Percentiles rank a stretch among this genome's conserved stretches.
Evolutionary conservation across 2,329 filamentous ascomycete genomes (phyloP).

Genomic region (Fusarium camptoceras): DNA sequence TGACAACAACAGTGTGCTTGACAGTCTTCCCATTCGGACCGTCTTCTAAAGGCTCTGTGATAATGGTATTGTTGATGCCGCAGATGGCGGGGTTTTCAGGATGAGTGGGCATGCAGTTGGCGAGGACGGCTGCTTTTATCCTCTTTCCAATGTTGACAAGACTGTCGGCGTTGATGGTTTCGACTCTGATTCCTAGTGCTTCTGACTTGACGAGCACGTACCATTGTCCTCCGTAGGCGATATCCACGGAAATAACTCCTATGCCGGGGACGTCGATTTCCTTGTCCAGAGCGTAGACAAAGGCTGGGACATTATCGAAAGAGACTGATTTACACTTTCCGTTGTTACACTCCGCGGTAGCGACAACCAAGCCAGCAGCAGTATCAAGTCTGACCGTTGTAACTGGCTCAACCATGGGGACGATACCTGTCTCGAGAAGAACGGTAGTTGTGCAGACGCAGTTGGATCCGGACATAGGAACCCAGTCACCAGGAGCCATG

Average conservation of each 20-base stretch:
- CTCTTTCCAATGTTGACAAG: conserved; percentile 50
- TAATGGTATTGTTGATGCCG: conserved; percentile 55
- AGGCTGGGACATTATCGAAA: conserved; percentile 17
- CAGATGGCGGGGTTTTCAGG: conserved; percentile 55
- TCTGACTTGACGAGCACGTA: conserved; percentile 22
- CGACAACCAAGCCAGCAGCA: conserved; percentile 11
- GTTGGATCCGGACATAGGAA: conserved; percentile 55
- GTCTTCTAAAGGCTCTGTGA: conserved; percentile 46
- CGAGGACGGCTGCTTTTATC: conserved; percentile 56
- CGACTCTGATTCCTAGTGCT: conserved; percentile 10
- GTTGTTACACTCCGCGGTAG: conserved; percentile 16
- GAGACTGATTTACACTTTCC: conserved; percentile 26
- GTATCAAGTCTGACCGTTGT: conserved; percentile 10
- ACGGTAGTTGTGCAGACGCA: conserved; percentile 58
- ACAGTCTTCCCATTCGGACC: conserved; percentile 7
- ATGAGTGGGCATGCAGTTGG: conserved; percentile 52
- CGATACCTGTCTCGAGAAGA: conserved; percentile 59
- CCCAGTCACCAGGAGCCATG: conserved; percentile 38
- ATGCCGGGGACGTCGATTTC: conserved; percentile 6
- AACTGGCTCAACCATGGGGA: conserved; percentile 55
- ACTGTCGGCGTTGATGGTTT: conserved; percentile 22
- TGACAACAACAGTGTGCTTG: conserved; percentile 16
- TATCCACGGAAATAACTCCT: background rate
- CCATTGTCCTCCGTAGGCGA: conserved; percentile 25
- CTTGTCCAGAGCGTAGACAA: conserved; percentile 19